Evolutionary conservation across 129 eudicot species (phyloP).

Genomic region (Apium graveolens): DNA sequence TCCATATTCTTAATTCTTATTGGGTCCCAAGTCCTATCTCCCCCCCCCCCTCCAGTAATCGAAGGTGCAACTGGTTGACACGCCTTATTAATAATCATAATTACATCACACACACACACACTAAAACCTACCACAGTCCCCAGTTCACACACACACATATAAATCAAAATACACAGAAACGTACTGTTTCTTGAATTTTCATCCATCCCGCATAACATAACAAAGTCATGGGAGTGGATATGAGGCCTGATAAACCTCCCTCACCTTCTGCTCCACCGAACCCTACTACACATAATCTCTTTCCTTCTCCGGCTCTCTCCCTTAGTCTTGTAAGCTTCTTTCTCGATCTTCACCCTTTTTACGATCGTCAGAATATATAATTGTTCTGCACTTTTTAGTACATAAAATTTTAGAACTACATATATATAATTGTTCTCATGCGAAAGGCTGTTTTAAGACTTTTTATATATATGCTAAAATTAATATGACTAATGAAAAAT

Average conservation of each 20-base stretch:
- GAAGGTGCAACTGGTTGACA: background rate
- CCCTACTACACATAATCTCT: conserved; percentile 41
- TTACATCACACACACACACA: background rate
- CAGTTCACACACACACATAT: background rate
- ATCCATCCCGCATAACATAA: background rate
- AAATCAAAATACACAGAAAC: background rate
- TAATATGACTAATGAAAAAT: background rate
- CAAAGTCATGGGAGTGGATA: conserved; percentile 33
- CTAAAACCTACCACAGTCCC: background rate
- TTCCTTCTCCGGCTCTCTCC: conserved; percentile 71
- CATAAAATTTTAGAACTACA: too few species aligned
- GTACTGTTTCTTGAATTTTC: background rate
- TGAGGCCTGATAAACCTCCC: conserved; percentile 39
- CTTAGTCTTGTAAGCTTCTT: conserved; percentile 50
- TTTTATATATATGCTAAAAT: background rate
- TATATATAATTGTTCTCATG: background rate
- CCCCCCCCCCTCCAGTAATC: background rate
- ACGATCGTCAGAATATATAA: too few species aligned
- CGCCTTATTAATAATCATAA: background rate
- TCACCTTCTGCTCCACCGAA: conserved; percentile 1
- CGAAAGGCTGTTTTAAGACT: background rate
- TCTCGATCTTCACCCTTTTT: background rate
- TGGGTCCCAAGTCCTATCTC: background rate
- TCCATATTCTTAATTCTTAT: background rate
- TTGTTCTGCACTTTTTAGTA: too few species aligned